Evolutionary conservation across 257 asterid genomes (phyloP), one percentile per base, ranked within the genome.

Genomic region (Petunia secreta): DNA sequence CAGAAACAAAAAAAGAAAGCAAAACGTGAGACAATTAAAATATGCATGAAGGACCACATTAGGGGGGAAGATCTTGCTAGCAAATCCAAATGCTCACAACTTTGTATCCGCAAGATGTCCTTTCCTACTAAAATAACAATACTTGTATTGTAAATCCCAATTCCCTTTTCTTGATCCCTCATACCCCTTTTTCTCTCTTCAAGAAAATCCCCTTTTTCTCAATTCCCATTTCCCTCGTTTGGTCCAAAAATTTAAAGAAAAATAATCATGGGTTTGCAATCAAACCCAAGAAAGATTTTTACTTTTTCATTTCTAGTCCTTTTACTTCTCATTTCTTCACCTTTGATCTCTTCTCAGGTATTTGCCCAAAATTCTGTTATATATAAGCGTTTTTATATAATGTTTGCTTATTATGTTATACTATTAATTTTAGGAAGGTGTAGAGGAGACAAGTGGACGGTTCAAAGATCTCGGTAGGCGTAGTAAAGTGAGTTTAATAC

Each of bases 381-480:
- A 34, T 0, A 65, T 63, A 11, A 37, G 16, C 37, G 10, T 41
- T 67, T 8, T 13, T 4, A 62, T 75, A 2, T 65, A 16, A 36
- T 37, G 11, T 75, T 62, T 40, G 52, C 63, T 9, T 64, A 2
- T 9, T 64, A 2, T 69, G 0, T 8, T n/a, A 7, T 39, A 2
- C 34, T 7, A 11, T 63, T 13, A 15, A 44, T 76, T 41, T 38
- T 66, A 37, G 66, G 39, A 43, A 41, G 60, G 75, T 55, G 44
- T 68, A 83, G 84, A 90, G 57, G 90, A 86, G 50, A 80, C 89
- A 10, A 63, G 37, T 66, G 82, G 82, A 65, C 65, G 79, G 59
- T 79, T 81, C 58, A 79, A 11, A 83, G 89, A 89, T 91, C 95
- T 91, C 84, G 91, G 94, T 34, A 91, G 94, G 71, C 92, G 91